These are phyloP conservation scores for Gryganskiella cystojenkinii DNA, from an alignment of 192 early-diverging fungal genomes.

Conservation along the genomic window DNA sequence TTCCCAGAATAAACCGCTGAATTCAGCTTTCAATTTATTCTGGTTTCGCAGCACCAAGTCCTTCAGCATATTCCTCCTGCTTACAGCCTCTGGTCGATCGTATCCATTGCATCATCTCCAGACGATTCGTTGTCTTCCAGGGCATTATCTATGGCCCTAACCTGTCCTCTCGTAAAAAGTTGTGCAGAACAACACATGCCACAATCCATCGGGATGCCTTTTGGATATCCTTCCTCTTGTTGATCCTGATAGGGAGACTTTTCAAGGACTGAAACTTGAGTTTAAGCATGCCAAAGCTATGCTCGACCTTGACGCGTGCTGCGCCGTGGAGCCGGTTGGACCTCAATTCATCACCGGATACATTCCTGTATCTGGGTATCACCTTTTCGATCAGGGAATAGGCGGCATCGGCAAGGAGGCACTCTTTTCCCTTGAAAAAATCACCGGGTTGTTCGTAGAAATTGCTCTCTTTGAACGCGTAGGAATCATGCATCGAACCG, in stretches of 20 bases:
- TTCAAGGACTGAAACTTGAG: not conserved
- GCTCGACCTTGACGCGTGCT: not conserved
- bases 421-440: not conserved
- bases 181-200: not conserved
- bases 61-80: too few relatives aligned
- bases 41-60: too few relatives aligned
- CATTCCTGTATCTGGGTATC: conserved; percentile 1
- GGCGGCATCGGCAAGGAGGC: conserved; percentile 5
- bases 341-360: not conserved
- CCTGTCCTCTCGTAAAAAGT: not conserved
- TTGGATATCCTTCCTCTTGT: not conserved
- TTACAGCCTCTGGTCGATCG: too few relatives aligned
- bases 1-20: too few relatives aligned
- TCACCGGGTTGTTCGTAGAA: not conserved
- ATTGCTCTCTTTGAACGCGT: not conserved
- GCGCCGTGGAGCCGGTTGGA: not conserved
- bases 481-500: conserved; percentile 9
- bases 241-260: not conserved
- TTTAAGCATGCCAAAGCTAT: not conserved
- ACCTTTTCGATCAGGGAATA: not conserved
- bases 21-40: too few relatives aligned
- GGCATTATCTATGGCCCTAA: too few relatives aligned
- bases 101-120: too few relatives aligned
- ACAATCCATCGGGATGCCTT: not conserved
- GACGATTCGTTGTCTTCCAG: too few relatives aligned